Evolutionary conservation across 768 basidiomycete genomes (phyloP).

Genomic region (Naganishia kalamii): DNA sequence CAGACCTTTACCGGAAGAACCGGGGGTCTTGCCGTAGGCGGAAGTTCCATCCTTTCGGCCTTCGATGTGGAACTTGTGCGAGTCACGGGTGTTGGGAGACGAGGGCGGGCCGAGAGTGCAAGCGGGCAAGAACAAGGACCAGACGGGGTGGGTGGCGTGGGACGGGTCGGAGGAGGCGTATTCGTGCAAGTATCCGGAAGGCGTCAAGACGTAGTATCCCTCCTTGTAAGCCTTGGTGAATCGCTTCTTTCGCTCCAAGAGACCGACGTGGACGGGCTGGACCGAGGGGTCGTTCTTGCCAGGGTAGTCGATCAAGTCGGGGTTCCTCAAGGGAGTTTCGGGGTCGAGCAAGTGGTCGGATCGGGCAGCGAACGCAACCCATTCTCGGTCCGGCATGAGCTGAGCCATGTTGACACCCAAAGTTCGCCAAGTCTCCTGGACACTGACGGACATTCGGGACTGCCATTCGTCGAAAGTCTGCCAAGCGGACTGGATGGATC

Average conservation of each 20-base stretch:
- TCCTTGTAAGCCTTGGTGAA: slow-evolving; percentile 83
- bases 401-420: slow-evolving; percentile 70
- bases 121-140: slow-evolving; percentile 83
- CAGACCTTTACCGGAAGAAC: slow-evolving; percentile 46
- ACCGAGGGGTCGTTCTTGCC: slow-evolving; percentile 84
- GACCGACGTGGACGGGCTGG: slow-evolving; percentile 75
- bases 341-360: slow-evolving; percentile 93
- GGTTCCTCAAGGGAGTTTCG: slow-evolving; percentile 71
- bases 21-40: slow-evolving; percentile 44
- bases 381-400: slow-evolving; percentile 80
- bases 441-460: slow-evolving; percentile 65
- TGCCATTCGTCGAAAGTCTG: slow-evolving; percentile 80
- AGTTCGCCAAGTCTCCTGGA: slow-evolving; percentile 66
- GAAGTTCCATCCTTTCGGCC: slow-evolving; percentile 76
- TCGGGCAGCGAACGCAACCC: slow-evolving; percentile 89
- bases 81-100: slow-evolving; percentile 55
- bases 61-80: slow-evolving; percentile 97
- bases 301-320: slow-evolving; percentile 66
- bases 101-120: slow-evolving; percentile 94
- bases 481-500: slow-evolving; percentile 93
- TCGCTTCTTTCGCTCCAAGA: slow-evolving; percentile 90
- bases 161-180: slow-evolving; percentile 69
- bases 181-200: slow-evolving; percentile 94
- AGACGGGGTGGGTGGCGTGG: slow-evolving; percentile 56
- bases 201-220: slow-evolving; percentile 83